phyloP scores from a whole-genome alignment of 2,329 filamentous ascomycete genomes.

The Talaromyces sp. region DNA sequence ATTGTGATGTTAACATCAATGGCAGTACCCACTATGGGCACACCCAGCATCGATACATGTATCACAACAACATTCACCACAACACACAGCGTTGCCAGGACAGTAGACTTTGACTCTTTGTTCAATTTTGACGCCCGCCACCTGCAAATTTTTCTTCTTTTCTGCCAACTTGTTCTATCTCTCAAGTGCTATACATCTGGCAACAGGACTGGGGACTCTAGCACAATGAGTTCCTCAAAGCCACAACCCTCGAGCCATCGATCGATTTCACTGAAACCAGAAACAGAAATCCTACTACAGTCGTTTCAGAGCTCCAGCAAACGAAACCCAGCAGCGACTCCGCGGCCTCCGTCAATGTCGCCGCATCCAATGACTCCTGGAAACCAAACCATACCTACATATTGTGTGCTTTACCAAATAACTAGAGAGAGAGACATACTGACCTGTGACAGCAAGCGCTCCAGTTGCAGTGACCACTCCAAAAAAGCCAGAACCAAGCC shows the following conservation, averaged over 20 bases:
- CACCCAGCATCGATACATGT: neutral
- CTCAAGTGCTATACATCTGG: too few species aligned
- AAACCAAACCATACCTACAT: neutral
- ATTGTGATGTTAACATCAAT: too few species aligned
- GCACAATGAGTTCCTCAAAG: neutral
- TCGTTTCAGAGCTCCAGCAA: conserved; percentile 2
- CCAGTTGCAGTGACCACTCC: neutral
- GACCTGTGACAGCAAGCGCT: neutral
- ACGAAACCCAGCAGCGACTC: neutral
- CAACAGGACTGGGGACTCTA: too few species aligned
- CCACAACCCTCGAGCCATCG: neutral
- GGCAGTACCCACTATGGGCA: too few species aligned
- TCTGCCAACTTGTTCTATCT: neutral
- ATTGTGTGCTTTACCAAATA: neutral
- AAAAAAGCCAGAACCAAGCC: neutral
- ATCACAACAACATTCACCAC: neutral
- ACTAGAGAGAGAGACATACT: neutral
- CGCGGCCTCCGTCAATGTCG: neutral
- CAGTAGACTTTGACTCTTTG: neutral
- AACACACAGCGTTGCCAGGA: neutral
- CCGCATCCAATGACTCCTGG: neutral
- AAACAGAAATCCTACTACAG: neutral
- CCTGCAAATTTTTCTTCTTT: neutral
- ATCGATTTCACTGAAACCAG: too few species aligned
- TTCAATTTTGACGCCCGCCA: neutral